phyloP scores from a whole-genome alignment of 2,329 filamentous ascomycete genomes.

The Paraphoma chrysanthemicola region DNA sequence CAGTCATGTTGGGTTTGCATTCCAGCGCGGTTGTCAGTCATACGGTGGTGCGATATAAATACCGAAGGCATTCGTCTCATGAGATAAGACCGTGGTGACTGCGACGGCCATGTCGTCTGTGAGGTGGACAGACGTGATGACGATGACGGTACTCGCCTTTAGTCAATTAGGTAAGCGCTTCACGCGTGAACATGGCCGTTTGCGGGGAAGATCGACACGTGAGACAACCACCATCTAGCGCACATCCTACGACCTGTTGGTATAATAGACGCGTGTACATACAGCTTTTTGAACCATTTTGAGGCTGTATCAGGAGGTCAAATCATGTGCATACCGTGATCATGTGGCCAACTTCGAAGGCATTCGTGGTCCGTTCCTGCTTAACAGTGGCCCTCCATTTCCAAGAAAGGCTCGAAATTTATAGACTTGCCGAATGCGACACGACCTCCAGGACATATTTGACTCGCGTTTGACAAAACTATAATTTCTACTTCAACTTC shows the following conservation, averaged over 20 bases:
- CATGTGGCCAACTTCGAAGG: no score
- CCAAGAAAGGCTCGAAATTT: no score
- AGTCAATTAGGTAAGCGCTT: conserved; percentile 2
- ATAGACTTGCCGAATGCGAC: no score
- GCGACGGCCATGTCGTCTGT: conserved; percentile 6
- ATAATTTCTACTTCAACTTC: no score
- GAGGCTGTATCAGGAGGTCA: no score
- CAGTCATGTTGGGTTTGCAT: conserved; percentile 22
- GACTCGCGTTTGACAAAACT: no score
- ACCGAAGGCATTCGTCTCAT: conserved; percentile 5
- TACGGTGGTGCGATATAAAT: conserved; percentile 19
- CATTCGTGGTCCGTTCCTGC: no score
- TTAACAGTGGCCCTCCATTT: no score
- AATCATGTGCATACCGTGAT: no score
- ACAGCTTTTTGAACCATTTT: background rate
- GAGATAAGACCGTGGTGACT: conserved; percentile 1
- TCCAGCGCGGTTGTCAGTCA: conserved; percentile 12
- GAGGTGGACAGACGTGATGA: conserved; percentile 14
- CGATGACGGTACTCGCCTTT: conserved; percentile 7
- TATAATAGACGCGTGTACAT: background rate
- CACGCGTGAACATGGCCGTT: conserved; percentile 1
- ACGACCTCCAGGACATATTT: no score
- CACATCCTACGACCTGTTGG: background rate
- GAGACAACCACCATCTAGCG: background rate
- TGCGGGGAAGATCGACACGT: conserved; percentile 2